Base-by-base conservation (phyloP, 1,284 basidiomycete species). In the Pisolithus thermaeus region DNA sequence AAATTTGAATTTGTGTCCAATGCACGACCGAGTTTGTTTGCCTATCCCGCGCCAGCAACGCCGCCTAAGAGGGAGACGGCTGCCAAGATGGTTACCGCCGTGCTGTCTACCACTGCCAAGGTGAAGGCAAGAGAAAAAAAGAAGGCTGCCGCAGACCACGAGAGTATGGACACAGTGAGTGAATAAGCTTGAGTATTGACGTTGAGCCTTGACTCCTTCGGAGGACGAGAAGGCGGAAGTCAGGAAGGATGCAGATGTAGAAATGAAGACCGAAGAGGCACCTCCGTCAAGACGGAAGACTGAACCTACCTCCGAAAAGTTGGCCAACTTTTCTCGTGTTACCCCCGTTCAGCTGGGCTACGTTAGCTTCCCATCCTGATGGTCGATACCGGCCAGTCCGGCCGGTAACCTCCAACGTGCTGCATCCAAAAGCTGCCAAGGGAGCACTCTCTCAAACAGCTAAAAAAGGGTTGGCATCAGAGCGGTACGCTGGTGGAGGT, bases 71-170 rank as follows among this genome's bases (percentile, higher is more conserved):
- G 92, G 72, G 93, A 96, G 72, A 79, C 89, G 1, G 86, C 91
- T 38, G 82, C 88, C 43, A 96, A 95, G 70, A 86, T 94, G 49
- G 90, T 90, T 36, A 87, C 93, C 11, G 95, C 92, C 27, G 92
- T 98, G 7, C 77, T 98, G 39, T 96, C 92, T 6, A 97, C 95
- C 1, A 98, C 94, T 1, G 93, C 92, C 0, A 95, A 92, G 70
- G 90, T 90, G 14, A 92, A 92, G 67, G 92, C 93, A 3, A 80
- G 95, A 56, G 92, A 93, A 65, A 93, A 89, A 77, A 89, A 84
- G 62, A 92, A 92, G 67, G 89, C 87, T 43, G 87, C 79, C 32
- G 84, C 80, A 8, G 89, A 89, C 53, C 83, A 81, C 8, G 90
- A 90, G 52, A 75, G 76, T 1, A 91, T 93, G 83, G 90, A 95